These are phyloP conservation scores for Tetrahymena borealis DNA, from an alignment of 73 alveolate species.

Conservation along the genomic window DNA sequence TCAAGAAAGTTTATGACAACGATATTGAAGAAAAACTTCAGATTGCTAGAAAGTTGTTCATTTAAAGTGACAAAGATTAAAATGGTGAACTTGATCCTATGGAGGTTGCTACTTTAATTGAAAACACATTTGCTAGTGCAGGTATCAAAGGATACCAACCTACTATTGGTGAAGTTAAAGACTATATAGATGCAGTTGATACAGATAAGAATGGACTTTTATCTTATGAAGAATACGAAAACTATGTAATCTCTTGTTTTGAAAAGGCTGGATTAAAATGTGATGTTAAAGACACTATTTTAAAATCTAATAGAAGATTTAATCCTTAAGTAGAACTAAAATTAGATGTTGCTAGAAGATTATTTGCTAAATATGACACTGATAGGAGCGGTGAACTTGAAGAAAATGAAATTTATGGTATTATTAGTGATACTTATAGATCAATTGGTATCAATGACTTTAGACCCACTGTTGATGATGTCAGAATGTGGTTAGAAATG, in stretches of 20 bases:
- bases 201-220: not conserved
- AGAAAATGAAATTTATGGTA: constrained; percentile 43
- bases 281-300: not conserved
- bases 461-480: constrained; percentile 43
- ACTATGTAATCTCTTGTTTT: not conserved
- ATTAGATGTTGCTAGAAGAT: constrained; percentile 32
- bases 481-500: constrained; percentile 41
- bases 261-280: not conserved
- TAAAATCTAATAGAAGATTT: not conserved
- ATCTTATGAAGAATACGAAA: not conserved
- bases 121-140: not conserved
- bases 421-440: constrained; percentile 38
- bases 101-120: not conserved
- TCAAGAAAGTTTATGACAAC: not conserved
- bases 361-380: constrained; percentile 31
- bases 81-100: not conserved
- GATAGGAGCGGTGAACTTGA: constrained; percentile 35
- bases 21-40: not conserved
- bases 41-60: not conserved
- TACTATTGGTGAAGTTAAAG: not conserved
- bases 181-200: not conserved
- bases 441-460: constrained; percentile 24
- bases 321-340: constrained; percentile 22
- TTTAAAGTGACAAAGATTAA: not conserved
- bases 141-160: not conserved